phyloP scores from a whole-genome alignment of 345 rosid genomes.

The Angophora floribunda region DNA sequence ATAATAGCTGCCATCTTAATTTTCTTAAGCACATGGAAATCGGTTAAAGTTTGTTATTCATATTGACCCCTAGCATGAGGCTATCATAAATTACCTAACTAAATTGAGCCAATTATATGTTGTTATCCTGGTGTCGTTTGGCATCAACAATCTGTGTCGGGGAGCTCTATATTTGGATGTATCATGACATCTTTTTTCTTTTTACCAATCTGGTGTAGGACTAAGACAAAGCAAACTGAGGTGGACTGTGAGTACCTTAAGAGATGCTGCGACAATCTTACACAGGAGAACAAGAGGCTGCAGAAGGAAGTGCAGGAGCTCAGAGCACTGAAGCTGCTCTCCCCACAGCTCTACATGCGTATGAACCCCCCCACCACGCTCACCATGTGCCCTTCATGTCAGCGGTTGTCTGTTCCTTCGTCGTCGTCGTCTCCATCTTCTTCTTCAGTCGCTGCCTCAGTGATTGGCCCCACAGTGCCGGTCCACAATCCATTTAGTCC shows the following conservation, averaged over 20 bases:
- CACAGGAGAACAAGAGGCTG: conserved; percentile 63
- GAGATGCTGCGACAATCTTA: conserved; percentile 72
- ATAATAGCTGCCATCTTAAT: neutral
- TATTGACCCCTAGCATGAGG: neutral
- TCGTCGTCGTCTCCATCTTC: neutral
- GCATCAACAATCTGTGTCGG: neutral
- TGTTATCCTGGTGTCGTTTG: neutral
- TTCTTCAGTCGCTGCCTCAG: neutral
- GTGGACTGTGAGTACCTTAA: conserved; percentile 78
- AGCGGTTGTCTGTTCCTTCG: conserved; percentile 8
- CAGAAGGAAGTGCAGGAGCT: conserved; percentile 88
- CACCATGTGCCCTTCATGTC: conserved; percentile 87
- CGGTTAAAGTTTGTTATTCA: neutral
- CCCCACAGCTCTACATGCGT: conserved; percentile 78
- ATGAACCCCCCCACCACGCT: conserved; percentile 90
- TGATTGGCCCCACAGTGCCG: neutral
- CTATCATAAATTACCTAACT: neutral
- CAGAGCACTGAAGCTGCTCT: conserved; percentile 72
- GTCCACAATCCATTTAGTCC: neutral
- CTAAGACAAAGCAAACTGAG: conserved; percentile 88
- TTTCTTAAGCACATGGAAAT: neutral
- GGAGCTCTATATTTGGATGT: neutral
- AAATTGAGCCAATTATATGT: neutral
- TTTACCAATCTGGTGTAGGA: conserved; percentile 26
- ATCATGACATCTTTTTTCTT: neutral